These are phyloP conservation scores for Pseudomassariella vexata DNA, from an alignment of 2,329 filamentous ascomycete genomes.

Conservation along the genomic window DNA sequence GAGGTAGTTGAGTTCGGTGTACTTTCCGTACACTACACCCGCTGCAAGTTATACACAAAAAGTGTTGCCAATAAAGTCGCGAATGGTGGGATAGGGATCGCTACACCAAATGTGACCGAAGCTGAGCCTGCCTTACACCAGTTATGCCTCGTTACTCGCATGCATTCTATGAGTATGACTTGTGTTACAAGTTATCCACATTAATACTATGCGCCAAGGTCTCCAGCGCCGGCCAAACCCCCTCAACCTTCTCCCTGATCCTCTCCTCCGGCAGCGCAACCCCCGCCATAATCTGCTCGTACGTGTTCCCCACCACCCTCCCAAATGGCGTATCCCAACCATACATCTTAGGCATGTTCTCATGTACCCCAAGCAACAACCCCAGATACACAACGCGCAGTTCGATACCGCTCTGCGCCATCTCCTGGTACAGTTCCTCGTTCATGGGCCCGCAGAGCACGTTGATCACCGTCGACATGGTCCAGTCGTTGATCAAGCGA, in stretches of 20 bases:
- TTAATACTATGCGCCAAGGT: conserved; percentile 12
- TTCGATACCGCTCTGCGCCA: conserved; percentile 15
- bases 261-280: conserved; percentile 12
- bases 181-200: conserved; percentile 9
- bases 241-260: conserved; percentile 13
- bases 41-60: no score
- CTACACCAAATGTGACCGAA: no score
- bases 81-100: no score
- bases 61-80: no score
- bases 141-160: no score
- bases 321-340: conserved; percentile 16
- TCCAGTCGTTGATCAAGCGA: conserved; percentile 16
- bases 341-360: conserved; percentile 16
- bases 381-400: conserved; percentile 19
- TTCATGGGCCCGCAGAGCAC: conserved; percentile 15
- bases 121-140: no score
- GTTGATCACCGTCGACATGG: conserved; percentile 16
- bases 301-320: conserved; percentile 15
- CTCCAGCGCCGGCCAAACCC: conserved; percentile 14
- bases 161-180: no score
- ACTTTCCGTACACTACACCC: no score
- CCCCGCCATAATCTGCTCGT: conserved; percentile 17
- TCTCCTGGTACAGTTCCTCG: conserved; percentile 15
- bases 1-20: no score
- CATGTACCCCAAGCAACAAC: conserved; percentile 18